A percentile compares a stretch with the other conserved stretches of the same genome.
Evolutionary conservation across 441 rosid species (phyloP).

Genomic region (Rhodomyrtus psidioides): DNA sequence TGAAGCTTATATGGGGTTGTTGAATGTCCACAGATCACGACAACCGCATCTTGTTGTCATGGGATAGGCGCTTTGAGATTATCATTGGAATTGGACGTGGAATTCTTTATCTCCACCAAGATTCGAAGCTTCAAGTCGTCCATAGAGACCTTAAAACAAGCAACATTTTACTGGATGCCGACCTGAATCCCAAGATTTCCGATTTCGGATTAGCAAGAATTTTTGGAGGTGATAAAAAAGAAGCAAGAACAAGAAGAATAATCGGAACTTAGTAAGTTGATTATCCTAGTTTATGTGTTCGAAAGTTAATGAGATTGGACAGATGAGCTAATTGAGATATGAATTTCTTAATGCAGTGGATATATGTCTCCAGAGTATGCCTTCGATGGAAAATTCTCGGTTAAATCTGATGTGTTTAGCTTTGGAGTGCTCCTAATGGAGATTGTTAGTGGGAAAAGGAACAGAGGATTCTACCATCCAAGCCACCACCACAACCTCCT

Average conservation of each 20-base stretch:
- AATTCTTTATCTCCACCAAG: slow-evolving; percentile 31
- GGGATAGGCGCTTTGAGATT: slow-evolving; percentile 11
- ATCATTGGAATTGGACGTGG: slow-evolving; percentile 29
- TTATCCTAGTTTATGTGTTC: not conserved
- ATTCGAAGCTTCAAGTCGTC: slow-evolving; percentile 20
- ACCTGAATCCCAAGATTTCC: slow-evolving; percentile 33
- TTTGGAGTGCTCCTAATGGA: not conserved
- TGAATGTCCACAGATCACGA: slow-evolving; percentile 12
- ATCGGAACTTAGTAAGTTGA: slow-evolving; percentile 40
- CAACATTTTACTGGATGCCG: slow-evolving; percentile 25
- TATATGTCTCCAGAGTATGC: not conserved
- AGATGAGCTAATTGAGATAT: not conserved
- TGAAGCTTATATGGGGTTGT: not conserved
- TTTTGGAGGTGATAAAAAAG: slow-evolving; percentile 24
- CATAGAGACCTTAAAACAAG: slow-evolving; percentile 30
- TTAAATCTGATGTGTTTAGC: not conserved
- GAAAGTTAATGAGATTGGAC: not conserved
- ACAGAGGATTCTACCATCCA: not conserved
- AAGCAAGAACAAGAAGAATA: slow-evolving; percentile 31
- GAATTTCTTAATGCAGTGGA: not conserved
- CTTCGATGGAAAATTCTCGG: not conserved
- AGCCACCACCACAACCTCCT: not conserved
- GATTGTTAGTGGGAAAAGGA: not conserved
- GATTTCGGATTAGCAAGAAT: slow-evolving; percentile 42
- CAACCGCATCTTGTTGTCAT: slow-evolving; percentile 1